Base-by-base conservation (phyloP, 2,329 filamentous ascomycete species). In the Rasamsonia emersonii region DNA sequence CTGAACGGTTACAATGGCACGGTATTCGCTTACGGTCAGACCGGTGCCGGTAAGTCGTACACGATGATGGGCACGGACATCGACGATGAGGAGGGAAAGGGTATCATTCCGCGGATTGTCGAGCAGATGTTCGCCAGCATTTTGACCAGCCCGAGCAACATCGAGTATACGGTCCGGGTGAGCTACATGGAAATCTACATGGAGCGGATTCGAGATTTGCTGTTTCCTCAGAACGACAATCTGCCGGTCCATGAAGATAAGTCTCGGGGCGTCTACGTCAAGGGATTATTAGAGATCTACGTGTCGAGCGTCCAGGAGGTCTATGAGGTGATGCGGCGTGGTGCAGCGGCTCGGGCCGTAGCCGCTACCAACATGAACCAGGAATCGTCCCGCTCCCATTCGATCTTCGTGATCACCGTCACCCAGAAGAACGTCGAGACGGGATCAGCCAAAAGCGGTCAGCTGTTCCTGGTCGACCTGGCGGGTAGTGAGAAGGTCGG, bases 141-240 rank as follows among this genome's bases (percentile, higher is more conserved):
- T 59, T 72, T 95, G 64, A 78, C 83, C 14, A 94, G 86, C 49
- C 85, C 89, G 25, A 79, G 79, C 50, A 93, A 85, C 46, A 95
- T 96, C 58, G 91, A 96, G 63, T 96, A 96, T 62, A 96, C 88
- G n/a, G 89, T 98, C 32, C 79, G 88, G 35, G 89, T 96, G 54
- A 94, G 86, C 61, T 96, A 96, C 64, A 95, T 98, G 88, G 91
- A 98, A 64, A 96, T 98, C 44, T 98, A 98, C 69, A 98, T 96
- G 91, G 91, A 98, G 67, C 79, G 83, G 47, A 96, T 98, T 58
- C 78, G 89, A 51, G 91, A 98, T 76, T 65, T 98, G 51, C 68
- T 98, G 42, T 79, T 82, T 15, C 91, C 91, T 8, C 82, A 88
- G 39, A 94, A 96, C 61, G 89, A 95, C 65, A 96, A 96, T 54